Conservation (phyloP, 208 protist species). For the Leishmania turanica region DNA sequence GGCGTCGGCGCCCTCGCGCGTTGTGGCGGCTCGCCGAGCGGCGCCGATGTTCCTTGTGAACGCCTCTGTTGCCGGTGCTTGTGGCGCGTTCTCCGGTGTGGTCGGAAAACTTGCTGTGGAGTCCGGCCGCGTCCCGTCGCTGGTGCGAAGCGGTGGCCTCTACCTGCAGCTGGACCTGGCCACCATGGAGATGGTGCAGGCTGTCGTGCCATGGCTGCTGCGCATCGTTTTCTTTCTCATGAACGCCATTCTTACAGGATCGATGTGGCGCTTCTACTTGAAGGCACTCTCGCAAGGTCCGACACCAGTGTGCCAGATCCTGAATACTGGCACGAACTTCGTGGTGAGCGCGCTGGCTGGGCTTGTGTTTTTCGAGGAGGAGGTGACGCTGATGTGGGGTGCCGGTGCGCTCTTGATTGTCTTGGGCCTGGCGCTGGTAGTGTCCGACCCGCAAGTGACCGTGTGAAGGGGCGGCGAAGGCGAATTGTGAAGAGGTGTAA, state of each 20-base stretch:
- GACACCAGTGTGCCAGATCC: constrained; percentile 83
- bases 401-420: constrained; percentile 67
- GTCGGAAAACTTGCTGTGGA: constrained; percentile 78
- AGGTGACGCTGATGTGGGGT: constrained; percentile 69
- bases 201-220: constrained; percentile 37
- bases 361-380: constrained; percentile 72
- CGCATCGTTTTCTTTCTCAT: constrained; percentile 48
- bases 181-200: constrained; percentile 20
- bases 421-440: constrained; percentile 67
- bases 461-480: constrained; percentile 1
- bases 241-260: constrained; percentile 72
- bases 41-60: constrained; percentile 57
- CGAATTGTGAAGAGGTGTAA: not conserved
- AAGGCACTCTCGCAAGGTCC: constrained; percentile 80
- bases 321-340: constrained; percentile 89
- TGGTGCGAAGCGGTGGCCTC: constrained; percentile 16
- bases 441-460: constrained; percentile 55
- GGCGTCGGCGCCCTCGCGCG: not conserved
- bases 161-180: constrained; percentile 14
- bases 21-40: not conserved
- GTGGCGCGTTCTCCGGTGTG: constrained; percentile 69
- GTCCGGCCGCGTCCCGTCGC: constrained; percentile 21
- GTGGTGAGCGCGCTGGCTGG: constrained; percentile 74
- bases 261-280: constrained; percentile 90
- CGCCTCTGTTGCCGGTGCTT: constrained; percentile 68